Evolutionary conservation across 2,329 filamentous ascomycete genomes (phyloP).

Genomic region (Fusarium acutatum): DNA sequence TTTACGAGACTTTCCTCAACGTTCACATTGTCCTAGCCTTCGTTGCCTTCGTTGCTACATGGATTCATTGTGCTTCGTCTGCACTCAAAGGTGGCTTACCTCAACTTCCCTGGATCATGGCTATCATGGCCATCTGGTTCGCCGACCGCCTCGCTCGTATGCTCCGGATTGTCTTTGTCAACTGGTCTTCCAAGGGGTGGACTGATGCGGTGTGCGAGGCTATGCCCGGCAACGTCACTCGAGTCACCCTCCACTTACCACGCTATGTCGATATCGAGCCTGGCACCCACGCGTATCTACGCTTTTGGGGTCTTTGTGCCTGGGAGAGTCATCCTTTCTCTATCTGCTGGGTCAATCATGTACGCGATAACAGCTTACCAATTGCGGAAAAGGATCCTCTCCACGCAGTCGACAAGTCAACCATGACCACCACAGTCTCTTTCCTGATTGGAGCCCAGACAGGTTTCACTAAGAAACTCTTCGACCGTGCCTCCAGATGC

Average conservation of each 20-base stretch:
- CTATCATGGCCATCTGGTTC: constrained; percentile 80
- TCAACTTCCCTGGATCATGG: constrained; percentile 78
- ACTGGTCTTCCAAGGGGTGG: constrained; percentile 66
- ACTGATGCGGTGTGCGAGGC: constrained; percentile 73
- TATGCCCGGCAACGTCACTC: constrained; percentile 73
- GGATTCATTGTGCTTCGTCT: constrained; percentile 78
- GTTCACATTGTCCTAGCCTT: constrained; percentile 81
- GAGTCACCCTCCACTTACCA: constrained; percentile 75
- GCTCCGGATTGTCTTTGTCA: constrained; percentile 70
- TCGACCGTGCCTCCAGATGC: constrained; percentile 69
- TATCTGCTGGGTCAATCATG: constrained; percentile 75
- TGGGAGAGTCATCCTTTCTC: constrained; percentile 85
- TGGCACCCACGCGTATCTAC: constrained; percentile 79
- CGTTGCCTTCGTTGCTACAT: constrained; percentile 74
- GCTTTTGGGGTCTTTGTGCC: constrained; percentile 70
- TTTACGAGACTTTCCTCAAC: constrained; percentile 96
- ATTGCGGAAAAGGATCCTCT: constrained; percentile 53
- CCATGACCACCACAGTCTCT: constrained; percentile 68
- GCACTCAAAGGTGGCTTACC: constrained; percentile 71
- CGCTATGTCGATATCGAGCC: constrained; percentile 72
- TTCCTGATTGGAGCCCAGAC: constrained; percentile 89
- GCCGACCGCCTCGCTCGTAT: constrained; percentile 74
- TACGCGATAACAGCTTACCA: constrained; percentile 51
- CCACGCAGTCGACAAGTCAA: constrained; percentile 51
- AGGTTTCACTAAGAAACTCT: constrained; percentile 86